Conservation (phyloP, 768 basidiomycete species). For the Leccinellum albellum region DNA sequence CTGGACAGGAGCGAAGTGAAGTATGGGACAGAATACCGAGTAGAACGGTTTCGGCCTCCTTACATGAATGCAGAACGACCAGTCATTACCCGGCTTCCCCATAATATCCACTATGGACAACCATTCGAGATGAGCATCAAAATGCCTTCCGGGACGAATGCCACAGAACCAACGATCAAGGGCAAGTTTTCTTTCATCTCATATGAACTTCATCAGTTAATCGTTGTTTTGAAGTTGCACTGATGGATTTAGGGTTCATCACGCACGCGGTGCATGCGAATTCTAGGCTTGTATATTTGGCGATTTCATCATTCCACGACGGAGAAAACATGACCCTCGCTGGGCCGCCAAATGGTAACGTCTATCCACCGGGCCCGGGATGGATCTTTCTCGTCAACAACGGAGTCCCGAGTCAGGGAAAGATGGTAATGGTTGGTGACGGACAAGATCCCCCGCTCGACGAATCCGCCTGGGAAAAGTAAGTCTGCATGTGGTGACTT, state of each 20-base stretch:
- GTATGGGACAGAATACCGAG: constrained; percentile 85
- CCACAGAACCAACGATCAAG: constrained; percentile 42
- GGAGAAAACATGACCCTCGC: constrained; percentile 48
- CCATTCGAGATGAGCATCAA: constrained; percentile 44
- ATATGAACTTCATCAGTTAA: constrained; percentile 3
- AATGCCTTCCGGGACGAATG: constrained; percentile 34
- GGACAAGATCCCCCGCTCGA: constrained; percentile 61
- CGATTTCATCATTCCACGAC: constrained; percentile 40
- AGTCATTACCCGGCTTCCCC: constrained; percentile 34
- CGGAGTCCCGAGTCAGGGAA: constrained; percentile 62
- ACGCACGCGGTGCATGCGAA: constrained; percentile 78
- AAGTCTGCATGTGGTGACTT: constrained; percentile 21
- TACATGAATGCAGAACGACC: constrained; percentile 70
- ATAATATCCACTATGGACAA: constrained; percentile 43
- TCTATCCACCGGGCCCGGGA: constrained; percentile 81
- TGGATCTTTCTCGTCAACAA: constrained; percentile 68
- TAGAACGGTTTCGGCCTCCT: constrained; percentile 82
- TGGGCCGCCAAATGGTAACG: constrained; percentile 57
- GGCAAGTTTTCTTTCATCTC: constrained; percentile 34
- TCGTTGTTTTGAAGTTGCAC: constrained; percentile 43
- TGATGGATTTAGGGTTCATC: constrained; percentile 82
- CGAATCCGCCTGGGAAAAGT: constrained; percentile 55
- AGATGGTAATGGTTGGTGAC: constrained; percentile 64
- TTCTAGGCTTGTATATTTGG: constrained; percentile 69
- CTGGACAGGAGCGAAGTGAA: constrained; percentile 66